phyloP scores from a whole-genome alignment of 78 protist species.

The Dictyostelium intermedium region DNA sequence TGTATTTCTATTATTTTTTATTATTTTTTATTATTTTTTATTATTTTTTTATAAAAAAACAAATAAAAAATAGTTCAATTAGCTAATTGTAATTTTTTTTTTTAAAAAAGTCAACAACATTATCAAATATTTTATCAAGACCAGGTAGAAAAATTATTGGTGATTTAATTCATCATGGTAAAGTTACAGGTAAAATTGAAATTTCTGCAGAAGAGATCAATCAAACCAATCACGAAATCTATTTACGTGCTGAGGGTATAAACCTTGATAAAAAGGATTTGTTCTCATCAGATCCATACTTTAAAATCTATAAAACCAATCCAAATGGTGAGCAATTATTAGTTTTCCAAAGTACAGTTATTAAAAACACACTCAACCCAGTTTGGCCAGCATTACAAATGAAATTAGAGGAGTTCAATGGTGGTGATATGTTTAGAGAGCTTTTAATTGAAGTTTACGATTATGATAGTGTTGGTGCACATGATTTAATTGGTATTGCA shows the following conservation, averaged over 20 bases:
- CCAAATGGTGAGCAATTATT: conserved; percentile 8
- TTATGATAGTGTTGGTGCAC: conserved; percentile 76
- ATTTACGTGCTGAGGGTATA: not conserved
- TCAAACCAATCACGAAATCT: not conserved
- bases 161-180: not conserved
- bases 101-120: not conserved
- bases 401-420: conserved; percentile 20
- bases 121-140: conserved; percentile 5
- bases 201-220: not conserved
- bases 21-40: too few relatives aligned
- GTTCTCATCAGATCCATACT: conserved; percentile 73
- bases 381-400: not conserved
- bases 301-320: not conserved
- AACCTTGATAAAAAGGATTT: conserved; percentile 10
- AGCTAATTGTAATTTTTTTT: too few relatives aligned
- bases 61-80: not conserved
- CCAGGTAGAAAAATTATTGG: not conserved
- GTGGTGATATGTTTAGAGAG: too few relatives aligned
- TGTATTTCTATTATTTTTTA: too few relatives aligned
- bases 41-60: too few relatives aligned
- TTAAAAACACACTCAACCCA: conserved; percentile 65
- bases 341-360: conserved; percentile 13
- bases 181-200: not conserved
- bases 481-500: conserved; percentile 81
- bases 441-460: conserved; percentile 74